Percentiles rank a stretch among this genome's conserved stretches.
phyloP scores from a whole-genome alignment of 2,329 filamentous ascomycete species.

The Dothideomycetidae sp. region DNA sequence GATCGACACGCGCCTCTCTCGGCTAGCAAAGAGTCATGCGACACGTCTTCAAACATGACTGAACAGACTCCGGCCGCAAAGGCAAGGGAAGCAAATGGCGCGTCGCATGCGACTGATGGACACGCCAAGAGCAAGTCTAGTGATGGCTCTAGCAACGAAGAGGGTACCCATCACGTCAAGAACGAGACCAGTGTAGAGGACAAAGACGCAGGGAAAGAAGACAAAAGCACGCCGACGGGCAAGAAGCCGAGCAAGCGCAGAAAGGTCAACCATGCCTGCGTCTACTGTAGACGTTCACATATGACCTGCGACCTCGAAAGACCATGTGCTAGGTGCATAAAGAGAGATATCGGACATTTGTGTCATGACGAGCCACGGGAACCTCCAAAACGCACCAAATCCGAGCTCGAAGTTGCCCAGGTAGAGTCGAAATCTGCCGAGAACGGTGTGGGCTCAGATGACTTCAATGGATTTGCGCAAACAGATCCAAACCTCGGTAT shows the following conservation, averaged over 20 bases:
- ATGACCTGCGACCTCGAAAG: conserved; percentile 54
- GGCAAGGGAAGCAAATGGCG: conserved; percentile 1
- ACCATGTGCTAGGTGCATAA: conserved; percentile 94
- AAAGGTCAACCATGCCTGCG: conserved; percentile 42
- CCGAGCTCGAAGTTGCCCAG: conserved; percentile 27
- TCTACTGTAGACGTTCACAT: conserved; percentile 41
- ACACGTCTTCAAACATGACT: conserved; percentile 5
- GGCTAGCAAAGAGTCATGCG: conserved; percentile 7
- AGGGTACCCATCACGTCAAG: conserved; percentile 1
- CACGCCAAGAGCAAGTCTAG: not conserved
- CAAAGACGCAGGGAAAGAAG: conserved; percentile 4
- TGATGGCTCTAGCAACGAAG: not conserved
- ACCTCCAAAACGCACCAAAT: conserved; percentile 65
- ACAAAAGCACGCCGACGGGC: not conserved
- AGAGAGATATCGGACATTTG: conserved; percentile 94
- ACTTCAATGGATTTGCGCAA: conserved; percentile 1
- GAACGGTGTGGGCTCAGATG: not conserved
- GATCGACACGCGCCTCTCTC: no score
- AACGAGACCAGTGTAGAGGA: conserved; percentile 4
- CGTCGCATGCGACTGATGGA: not conserved
- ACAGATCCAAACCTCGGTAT: conserved; percentile 4
- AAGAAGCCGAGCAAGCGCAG: conserved; percentile 27
- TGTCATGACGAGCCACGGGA: conserved; percentile 97
- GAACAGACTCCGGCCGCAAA: conserved; percentile 2
- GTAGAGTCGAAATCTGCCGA: conserved; percentile 18